Evolutionary conservation across 139 green algal genomes (phyloP).

Genomic region (Volvox africanus): DNA sequence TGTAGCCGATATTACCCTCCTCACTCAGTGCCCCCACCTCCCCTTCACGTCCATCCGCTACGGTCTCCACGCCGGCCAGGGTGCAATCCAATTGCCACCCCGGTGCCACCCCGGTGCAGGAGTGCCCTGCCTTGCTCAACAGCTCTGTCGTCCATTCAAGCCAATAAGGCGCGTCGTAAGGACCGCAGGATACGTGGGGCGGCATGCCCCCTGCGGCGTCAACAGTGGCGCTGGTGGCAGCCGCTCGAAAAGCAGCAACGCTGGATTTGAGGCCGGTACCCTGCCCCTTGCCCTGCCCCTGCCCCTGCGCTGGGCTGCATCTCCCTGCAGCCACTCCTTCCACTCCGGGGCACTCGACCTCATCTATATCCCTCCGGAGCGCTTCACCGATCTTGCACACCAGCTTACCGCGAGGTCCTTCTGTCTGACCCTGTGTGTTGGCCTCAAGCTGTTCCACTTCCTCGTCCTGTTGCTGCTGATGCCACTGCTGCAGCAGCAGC

Average conservation of each 20-base stretch:
- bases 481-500: neutral
- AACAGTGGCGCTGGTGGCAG: neutral
- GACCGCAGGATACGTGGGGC: neutral
- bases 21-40: neutral
- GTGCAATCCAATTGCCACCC: neutral
- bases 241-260: no score
- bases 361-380: neutral
- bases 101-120: neutral
- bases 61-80: neutral
- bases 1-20: neutral
- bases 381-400: neutral
- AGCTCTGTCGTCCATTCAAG: slow-evolving; percentile 2
- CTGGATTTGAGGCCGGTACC: neutral
- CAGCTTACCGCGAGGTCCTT: neutral
- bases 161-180: slow-evolving; percentile 31
- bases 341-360: neutral
- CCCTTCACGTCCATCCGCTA: neutral
- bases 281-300: neutral
- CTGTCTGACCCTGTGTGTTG: neutral
- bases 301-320: neutral
- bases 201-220: neutral
- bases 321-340: neutral
- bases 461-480: neutral
- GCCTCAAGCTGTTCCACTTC: neutral
- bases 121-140: neutral